Conservation (phyloP, 176 grass and related monocot species). For the Aegilops umbellulata region DNA sequence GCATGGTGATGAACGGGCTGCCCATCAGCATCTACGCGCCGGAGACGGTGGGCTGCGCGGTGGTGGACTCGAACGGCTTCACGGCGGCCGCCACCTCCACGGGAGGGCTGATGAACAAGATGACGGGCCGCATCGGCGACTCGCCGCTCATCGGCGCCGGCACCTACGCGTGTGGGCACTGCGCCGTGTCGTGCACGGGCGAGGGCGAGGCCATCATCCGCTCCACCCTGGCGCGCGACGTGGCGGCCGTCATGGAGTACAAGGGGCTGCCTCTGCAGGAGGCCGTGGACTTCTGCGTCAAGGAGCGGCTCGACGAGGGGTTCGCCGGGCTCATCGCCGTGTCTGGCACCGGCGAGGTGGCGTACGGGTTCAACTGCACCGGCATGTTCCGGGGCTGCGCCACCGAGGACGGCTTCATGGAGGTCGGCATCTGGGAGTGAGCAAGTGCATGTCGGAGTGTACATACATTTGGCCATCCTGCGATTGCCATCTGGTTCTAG, state of each 20-base stretch:
- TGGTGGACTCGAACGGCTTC: slow-evolving; percentile 51
- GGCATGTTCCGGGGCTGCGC: slow-evolving; percentile 89
- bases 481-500: neutral
- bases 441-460: neutral
- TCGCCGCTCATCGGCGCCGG: slow-evolving; percentile 84
- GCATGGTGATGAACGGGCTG: slow-evolving; percentile 77
- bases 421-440: slow-evolving; percentile 92
- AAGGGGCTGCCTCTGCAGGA: slow-evolving; percentile 67
- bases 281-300: slow-evolving; percentile 72
- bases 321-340: slow-evolving; percentile 81
- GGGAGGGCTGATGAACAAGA: slow-evolving; percentile 96
- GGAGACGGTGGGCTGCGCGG: slow-evolving; percentile 86
- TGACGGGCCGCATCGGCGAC: slow-evolving; percentile 83
- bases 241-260: slow-evolving; percentile 93
- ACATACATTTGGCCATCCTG: neutral
- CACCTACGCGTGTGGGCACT: slow-evolving; percentile 69
- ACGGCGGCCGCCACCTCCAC: slow-evolving; percentile 79
- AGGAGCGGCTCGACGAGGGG: slow-evolving; percentile 68
- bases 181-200: slow-evolving; percentile 85
- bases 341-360: slow-evolving; percentile 61
- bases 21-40: slow-evolving; percentile 95
- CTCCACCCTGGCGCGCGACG: slow-evolving; percentile 73
- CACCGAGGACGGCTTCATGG: slow-evolving; percentile 83
- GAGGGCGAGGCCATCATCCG: slow-evolving; percentile 97
- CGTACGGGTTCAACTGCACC: slow-evolving; percentile 66